Evolutionary conservation across 1,284 basidiomycete species (phyloP), one percentile per base, ranked within the genome.

Genomic region (Chalciporus piperatoides): DNA sequence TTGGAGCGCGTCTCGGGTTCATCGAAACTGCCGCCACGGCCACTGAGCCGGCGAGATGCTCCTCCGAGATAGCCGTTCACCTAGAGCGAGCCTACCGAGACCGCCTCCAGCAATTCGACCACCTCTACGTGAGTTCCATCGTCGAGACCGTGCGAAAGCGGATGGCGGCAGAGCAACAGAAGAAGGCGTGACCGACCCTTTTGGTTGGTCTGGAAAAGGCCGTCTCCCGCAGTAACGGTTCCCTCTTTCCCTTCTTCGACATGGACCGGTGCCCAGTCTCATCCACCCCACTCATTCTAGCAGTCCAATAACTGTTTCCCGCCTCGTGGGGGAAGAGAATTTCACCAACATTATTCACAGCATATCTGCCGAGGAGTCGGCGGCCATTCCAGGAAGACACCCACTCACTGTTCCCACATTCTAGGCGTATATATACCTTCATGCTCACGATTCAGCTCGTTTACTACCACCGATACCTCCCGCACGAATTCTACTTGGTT

Each of bases 111-210:
- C 60, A 68, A 54, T 69, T 68, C 49, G 64, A 68, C 51, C 66
- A 67, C 46, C 61, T 65, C 52, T 68, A 67, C 50, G 67, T 69
- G 53, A 60, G 60, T 42, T 64, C 62, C 28, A 66, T 64, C 38
- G 42, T 65, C 38, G 65, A 65, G 37, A 68, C 58, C 14, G 52
- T 68, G 53, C 64, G 65, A 52, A 64, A 64, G 55, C 60, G 62
- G 58, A 68, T 65, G 56, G 64, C 56, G 53, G 64, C 56, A 54
- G 65, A 68, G 44, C 60, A 63, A 39, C 65, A 67, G 52, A 68
- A 50, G 53, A 68, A 64, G 60, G 23, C 53, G 37, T 62, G 60
- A 63, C 30, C 28, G 46, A 44, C 48, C 36, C 36, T 60, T 44
- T 37, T 51, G 54, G 50, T 41, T 44, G 14, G 30, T 46, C 6